Percentiles rank a stretch among this genome's conserved stretches.
These are phyloP conservation scores for Metschnikowia gruessii DNA, from an alignment of 805 yeast genomes.

Conservation along the genomic window DNA sequence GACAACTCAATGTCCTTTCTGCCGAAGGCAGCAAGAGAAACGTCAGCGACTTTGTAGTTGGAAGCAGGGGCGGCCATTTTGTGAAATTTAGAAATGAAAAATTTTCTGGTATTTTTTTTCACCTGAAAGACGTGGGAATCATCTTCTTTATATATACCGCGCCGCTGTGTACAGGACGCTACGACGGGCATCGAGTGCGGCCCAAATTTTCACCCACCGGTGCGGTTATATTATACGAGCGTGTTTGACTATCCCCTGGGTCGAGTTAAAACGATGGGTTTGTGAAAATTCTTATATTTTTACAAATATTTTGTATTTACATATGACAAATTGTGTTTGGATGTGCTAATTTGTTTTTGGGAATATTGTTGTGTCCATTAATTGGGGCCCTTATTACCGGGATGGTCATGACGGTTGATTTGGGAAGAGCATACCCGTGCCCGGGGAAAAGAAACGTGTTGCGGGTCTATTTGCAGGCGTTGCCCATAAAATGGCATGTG, in stretches of 20 bases:
- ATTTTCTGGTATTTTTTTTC: not conserved
- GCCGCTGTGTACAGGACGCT: too few species aligned
- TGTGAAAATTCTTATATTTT: too few species aligned
- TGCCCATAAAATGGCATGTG: conserved; percentile 2
- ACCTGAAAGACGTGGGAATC: not conserved
- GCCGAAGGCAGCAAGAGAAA: conserved; percentile 98
- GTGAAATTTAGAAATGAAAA: not conserved
- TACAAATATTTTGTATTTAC: too few species aligned
- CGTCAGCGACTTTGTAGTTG: conserved; percentile 95
- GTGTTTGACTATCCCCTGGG: too few species aligned
- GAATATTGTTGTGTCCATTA: too few species aligned
- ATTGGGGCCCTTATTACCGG: too few species aligned
- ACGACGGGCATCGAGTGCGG: too few species aligned
- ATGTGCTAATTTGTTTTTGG: too few species aligned
- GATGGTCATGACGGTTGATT: not conserved
- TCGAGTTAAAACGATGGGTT: too few species aligned
- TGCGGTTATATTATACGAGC: conserved; percentile 1
- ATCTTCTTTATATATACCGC: conserved; percentile 5
- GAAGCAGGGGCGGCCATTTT: conserved; percentile 43
- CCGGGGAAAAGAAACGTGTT: conserved; percentile 5
- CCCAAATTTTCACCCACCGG: not conserved
- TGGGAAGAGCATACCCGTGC: not conserved
- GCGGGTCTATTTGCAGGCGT: too few species aligned
- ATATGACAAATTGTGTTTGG: too few species aligned
- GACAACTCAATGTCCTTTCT: conserved; percentile 98